Conservation (phyloP, 75 land plant genomes). For the Pseudotsuga menziesii region DNA sequence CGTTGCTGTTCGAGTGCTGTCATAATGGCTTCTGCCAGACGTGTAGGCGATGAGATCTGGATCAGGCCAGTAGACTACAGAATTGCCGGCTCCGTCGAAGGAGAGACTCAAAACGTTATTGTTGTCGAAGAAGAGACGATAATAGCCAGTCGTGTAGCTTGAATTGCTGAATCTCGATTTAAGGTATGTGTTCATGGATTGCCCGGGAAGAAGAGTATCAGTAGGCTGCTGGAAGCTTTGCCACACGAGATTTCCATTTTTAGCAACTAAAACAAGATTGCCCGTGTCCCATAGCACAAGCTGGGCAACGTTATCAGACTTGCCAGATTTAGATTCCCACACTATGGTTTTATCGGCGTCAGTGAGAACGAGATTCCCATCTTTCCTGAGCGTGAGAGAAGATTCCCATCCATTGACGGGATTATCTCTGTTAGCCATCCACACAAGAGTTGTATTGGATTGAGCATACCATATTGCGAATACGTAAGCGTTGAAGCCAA, state of each 20-base stretch:
- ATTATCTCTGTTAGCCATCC: slow-evolving; percentile 10
- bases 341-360: slow-evolving; percentile 29
- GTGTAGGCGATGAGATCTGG: too few species aligned
- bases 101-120: slow-evolving; percentile 2
- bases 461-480: slow-evolving; percentile 44
- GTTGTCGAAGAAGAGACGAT: slow-evolving; percentile 20
- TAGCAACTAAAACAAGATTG: slow-evolving; percentile 38
- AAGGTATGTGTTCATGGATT: too few species aligned
- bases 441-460: neutral
- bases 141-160: slow-evolving; percentile 18
- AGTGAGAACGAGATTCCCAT: slow-evolving; percentile 28
- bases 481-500: slow-evolving; percentile 12
- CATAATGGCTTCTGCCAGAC: slow-evolving; percentile 7
- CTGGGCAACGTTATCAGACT: neutral
- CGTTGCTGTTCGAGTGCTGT: slow-evolving; percentile 27
- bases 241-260: slow-evolving; percentile 30
- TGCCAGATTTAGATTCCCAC: slow-evolving; percentile 27
- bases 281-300: slow-evolving; percentile 31
- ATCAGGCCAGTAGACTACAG: slow-evolving; percentile 21
- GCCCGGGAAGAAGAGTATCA: too few species aligned
- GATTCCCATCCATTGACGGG: slow-evolving; percentile 43
- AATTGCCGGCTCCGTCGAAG: slow-evolving; percentile 37
- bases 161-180: neutral
- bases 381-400: slow-evolving; percentile 15
- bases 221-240: slow-evolving; percentile 10